phyloP scores from a whole-genome alignment of 441 rosid genomes.

The Corymbia citriodora region DNA sequence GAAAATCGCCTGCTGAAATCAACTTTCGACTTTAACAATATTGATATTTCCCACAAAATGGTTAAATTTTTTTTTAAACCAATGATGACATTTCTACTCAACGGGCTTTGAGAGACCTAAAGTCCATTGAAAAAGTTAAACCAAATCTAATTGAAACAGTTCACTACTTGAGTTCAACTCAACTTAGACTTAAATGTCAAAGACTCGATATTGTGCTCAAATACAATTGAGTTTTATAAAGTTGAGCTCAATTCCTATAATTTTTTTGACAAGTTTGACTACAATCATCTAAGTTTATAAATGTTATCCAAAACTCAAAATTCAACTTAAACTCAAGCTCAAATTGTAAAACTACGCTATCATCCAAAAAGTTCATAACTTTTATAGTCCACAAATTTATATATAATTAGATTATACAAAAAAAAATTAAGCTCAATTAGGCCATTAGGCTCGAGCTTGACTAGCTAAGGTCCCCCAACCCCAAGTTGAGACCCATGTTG shows the following conservation, averaged over 20 bases:
- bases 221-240: not conserved
- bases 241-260: not conserved
- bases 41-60: not conserved
- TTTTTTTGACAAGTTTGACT: not conserved
- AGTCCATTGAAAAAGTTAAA: no score
- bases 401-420: fast-evolving
- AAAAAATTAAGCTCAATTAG: not conserved
- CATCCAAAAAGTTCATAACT: not conserved
- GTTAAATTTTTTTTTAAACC: no score
- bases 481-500: not conserved
- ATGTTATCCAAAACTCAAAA: not conserved
- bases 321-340: not conserved
- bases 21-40: fast-evolving
- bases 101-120: not conserved
- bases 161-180: not conserved
- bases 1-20: not conserved
- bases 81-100: no score
- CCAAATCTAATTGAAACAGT: fast-evolving
- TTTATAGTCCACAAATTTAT: not conserved
- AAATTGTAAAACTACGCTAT: not conserved
- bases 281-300: not conserved
- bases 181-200: not conserved
- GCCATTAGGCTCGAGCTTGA: not conserved
- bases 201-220: not conserved
- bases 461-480: not conserved